Base-by-base conservation (phyloP, 2,329 filamentous ascomycete genomes). In the Colletotrichum sp. region DNA sequence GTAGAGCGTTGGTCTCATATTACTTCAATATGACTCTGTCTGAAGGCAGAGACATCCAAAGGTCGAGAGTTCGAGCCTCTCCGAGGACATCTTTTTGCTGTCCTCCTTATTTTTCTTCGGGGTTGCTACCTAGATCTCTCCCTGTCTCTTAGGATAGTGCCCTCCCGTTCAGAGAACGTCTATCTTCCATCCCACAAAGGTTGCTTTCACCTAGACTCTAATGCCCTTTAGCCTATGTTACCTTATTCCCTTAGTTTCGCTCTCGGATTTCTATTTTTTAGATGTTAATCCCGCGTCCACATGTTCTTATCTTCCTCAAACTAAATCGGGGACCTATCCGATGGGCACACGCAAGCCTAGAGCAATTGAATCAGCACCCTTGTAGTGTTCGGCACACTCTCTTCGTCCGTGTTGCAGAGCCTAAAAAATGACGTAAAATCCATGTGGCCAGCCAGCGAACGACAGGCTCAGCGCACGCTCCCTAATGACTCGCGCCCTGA, bases 1-100 rank as follows among this genome's bases (percentile, higher is more conserved):
- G 74, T 48, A 76, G 74, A 74, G 74, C 74, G 70, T 76, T 74
- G 74, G 74, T 68, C 74, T 76, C 74, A 76, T 76, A 76, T 52
- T 5, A 65, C n/a, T 10, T 68, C 21, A 9, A 26, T 74, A 65
- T 76, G 74, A 76, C 70, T 38, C 64, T 76, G 36, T 34, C 8
- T 9, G 1, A 0, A 64, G 34, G 57, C n/a, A 38, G 74, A 12
- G 74, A 66, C 6, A 76, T 74, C 70, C 70, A 73, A 76, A 76
- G 74, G 74, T 76, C 74, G 74, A 55, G 65, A 76, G 65, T 76
- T 76, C 64, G 70, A 76, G 74, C 70, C 74, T 76, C 71, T 55
- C 70, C 36, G 71, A 71, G 74, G 74, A 76, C 74, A 75, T 15
- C 10, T 18, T 12, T 76, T 74, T 76, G 34, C n/a, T 12, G 2